Percentiles rank a stretch among this genome's conserved stretches.
These are phyloP conservation scores for Psilocybe cyanescens DNA, from an alignment of 768 basidiomycete genomes.

Conservation along the genomic window DNA sequence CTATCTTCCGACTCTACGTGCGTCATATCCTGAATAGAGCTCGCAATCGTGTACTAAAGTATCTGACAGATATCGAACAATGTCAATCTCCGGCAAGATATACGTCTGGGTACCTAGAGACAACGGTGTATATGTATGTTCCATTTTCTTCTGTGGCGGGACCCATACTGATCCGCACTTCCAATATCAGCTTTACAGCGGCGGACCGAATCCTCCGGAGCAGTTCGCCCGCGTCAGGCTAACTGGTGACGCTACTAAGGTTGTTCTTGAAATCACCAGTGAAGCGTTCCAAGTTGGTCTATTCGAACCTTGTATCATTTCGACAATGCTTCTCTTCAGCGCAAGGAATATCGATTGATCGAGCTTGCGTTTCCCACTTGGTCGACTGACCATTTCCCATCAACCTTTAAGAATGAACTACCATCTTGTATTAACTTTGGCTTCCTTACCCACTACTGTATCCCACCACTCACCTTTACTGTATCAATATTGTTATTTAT, in stretches of 20 bases:
- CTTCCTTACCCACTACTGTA: no score
- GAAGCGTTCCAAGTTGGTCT: constrained; percentile 21
- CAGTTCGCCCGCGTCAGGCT: constrained; percentile 19
- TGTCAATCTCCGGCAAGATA: constrained; percentile 13
- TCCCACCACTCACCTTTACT: no score
- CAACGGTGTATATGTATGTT: constrained; percentile 16
- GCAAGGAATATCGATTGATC: constrained; percentile 25
- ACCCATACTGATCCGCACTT: neutral
- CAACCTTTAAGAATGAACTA: no score
- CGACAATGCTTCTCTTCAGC: constrained; percentile 16
- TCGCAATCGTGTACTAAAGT: no score
- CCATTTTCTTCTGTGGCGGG: neutral
- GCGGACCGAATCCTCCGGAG: constrained; percentile 22
- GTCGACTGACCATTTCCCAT: neutral
- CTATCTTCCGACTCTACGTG: constrained; percentile 21
- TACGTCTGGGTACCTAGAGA: constrained; percentile 21
- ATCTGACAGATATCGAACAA: constrained; percentile 17
- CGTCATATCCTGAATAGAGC: neutral
- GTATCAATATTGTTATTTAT: no score
- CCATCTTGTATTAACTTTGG: no score
- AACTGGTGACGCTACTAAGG: neutral
- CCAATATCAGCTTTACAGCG: constrained; percentile 17
- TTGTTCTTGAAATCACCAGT: constrained; percentile 22
- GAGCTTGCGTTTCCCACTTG: neutral
- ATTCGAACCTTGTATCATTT: constrained; percentile 19